Percentiles rank a stretch among this genome's conserved stretches.
These are phyloP conservation scores for Claviceps lovelessii DNA, from an alignment of 2,329 filamentous ascomycete genomes.

Conservation along the genomic window DNA sequence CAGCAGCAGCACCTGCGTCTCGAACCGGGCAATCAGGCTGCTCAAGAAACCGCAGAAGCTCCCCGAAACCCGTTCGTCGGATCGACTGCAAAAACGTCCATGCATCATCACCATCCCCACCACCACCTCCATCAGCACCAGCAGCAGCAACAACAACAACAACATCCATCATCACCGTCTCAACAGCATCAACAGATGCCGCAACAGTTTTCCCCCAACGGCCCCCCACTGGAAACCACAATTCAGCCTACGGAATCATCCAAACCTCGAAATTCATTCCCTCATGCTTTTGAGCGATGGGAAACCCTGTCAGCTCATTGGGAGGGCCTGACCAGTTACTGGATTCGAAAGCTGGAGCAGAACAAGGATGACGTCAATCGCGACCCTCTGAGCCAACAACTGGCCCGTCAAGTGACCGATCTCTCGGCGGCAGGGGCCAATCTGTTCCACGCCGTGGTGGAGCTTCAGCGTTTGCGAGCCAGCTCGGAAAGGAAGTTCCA, in stretches of 20 bases:
- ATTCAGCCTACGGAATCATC: constrained; percentile 10
- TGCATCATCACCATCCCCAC: constrained; percentile 5
- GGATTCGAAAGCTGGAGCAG: constrained; percentile 84
- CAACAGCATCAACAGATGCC: constrained; percentile 1
- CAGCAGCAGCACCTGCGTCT: constrained; percentile 11
- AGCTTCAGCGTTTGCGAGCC: constrained; percentile 81
- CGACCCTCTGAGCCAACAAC: constrained; percentile 72
- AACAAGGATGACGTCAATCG: constrained; percentile 74
- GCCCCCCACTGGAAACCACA: constrained; percentile 7
- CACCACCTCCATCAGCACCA: no score
- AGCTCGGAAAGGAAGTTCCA: constrained; percentile 97
- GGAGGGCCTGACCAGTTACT: constrained; percentile 94
- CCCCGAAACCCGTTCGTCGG: constrained; percentile 4
- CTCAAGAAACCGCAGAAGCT: constrained; percentile 13
- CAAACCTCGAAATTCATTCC: constrained; percentile 58
- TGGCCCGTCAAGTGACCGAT: constrained; percentile 89
- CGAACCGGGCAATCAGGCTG: constrained; percentile 19
- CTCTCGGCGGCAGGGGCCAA: constrained; percentile 95
- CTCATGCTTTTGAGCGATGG: constrained; percentile 95
- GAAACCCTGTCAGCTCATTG: constrained; percentile 93
- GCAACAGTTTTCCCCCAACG: neutral
- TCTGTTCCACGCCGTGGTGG: constrained; percentile 92
- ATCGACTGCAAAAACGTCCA: constrained; percentile 6
- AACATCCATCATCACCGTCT: neutral
- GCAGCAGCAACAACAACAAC: no score